These are phyloP conservation scores for Cordia subcordata DNA, from an alignment of 257 asterid genomes.

Conservation along the genomic window DNA sequence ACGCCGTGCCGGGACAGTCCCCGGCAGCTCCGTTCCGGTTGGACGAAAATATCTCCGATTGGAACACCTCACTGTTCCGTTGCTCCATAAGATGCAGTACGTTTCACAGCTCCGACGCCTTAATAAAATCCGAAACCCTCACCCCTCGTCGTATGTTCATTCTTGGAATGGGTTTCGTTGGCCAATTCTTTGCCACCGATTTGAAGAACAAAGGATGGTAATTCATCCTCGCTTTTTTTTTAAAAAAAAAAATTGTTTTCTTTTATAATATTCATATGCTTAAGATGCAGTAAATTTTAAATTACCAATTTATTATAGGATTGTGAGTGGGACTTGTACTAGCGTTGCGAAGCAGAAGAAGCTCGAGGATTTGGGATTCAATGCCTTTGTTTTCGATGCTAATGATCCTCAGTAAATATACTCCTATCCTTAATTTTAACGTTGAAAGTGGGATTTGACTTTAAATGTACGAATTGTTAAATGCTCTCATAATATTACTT, in stretches of 20 bases:
- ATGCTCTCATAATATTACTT: neutral
- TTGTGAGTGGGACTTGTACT: slow-evolving; percentile 77
- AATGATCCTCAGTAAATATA: slow-evolving; percentile 49
- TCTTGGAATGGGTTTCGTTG: slow-evolving; percentile 89
- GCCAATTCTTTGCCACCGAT: slow-evolving; percentile 69
- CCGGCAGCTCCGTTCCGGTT: slow-evolving; percentile 31
- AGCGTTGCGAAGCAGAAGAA: slow-evolving; percentile 45
- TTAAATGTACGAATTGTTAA: neutral
- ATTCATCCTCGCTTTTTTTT: neutral
- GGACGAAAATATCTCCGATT: neutral
- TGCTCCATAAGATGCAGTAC: slow-evolving; percentile 30
- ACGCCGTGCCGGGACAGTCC: slow-evolving; percentile 19
- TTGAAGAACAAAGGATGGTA: slow-evolving; percentile 68
- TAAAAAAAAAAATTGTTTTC: too few relatives aligned
- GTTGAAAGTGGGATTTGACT: neutral
- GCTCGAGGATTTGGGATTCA: slow-evolving; percentile 60
- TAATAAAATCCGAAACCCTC: slow-evolving; percentile 15
- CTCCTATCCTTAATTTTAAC: neutral
- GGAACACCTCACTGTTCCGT: slow-evolving; percentile 12
- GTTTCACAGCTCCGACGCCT: slow-evolving; percentile 5
- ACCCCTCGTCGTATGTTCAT: slow-evolving; percentile 50
- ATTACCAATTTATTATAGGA: slow-evolving; percentile 34
- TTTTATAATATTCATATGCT: neutral
- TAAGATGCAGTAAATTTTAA: neutral
- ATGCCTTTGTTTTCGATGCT: slow-evolving; percentile 58